These are phyloP conservation scores for Fusarium chuoi DNA, from an alignment of 2,329 filamentous ascomycete species.

Conservation along the genomic window DNA sequence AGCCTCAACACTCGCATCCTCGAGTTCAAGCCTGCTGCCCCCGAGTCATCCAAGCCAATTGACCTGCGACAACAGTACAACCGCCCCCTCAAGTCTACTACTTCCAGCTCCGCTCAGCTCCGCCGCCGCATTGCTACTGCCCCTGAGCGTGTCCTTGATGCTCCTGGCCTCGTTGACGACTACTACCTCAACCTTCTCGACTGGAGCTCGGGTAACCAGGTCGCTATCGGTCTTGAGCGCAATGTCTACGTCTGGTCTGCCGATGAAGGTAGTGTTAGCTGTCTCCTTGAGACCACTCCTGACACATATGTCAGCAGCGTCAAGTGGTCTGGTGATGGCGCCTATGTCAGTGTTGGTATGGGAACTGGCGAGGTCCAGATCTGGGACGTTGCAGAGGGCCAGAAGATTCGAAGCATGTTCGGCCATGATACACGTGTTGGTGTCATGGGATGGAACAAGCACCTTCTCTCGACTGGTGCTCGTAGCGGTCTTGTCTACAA, in stretches of 20 bases:
- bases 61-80: slow-evolving; percentile 98
- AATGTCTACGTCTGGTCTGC: slow-evolving; percentile 99
- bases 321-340: slow-evolving; percentile 98
- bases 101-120: slow-evolving; percentile 81
- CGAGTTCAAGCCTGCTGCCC: slow-evolving; percentile 97
- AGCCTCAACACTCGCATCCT: slow-evolving; percentile 95
- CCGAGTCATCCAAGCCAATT: slow-evolving; percentile 97
- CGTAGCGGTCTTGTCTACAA: slow-evolving; percentile 97
- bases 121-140: slow-evolving; percentile 92
- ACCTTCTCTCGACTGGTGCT: slow-evolving; percentile 92
- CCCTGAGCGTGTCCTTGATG: slow-evolving; percentile 95
- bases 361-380: slow-evolving; percentile 98
- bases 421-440: slow-evolving; percentile 96
- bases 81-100: slow-evolving; percentile 85
- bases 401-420: slow-evolving; percentile 98
- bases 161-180: slow-evolving; percentile 94
- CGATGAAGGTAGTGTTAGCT: slow-evolving; percentile 88
- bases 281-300: slow-evolving; percentile 84
- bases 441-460: slow-evolving; percentile 99
- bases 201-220: slow-evolving; percentile 98
- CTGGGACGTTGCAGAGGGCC: slow-evolving; percentile 95
- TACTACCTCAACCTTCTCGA: slow-evolving; percentile 99
- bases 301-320: slow-evolving; percentile 98
- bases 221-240: slow-evolving; percentile 95
- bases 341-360: slow-evolving; percentile 94